Evolutionary conservation across 169 alveolate species (phyloP), one percentile per base, ranked within the genome.

Genomic region (Cryptosporidium parvum): DNA sequence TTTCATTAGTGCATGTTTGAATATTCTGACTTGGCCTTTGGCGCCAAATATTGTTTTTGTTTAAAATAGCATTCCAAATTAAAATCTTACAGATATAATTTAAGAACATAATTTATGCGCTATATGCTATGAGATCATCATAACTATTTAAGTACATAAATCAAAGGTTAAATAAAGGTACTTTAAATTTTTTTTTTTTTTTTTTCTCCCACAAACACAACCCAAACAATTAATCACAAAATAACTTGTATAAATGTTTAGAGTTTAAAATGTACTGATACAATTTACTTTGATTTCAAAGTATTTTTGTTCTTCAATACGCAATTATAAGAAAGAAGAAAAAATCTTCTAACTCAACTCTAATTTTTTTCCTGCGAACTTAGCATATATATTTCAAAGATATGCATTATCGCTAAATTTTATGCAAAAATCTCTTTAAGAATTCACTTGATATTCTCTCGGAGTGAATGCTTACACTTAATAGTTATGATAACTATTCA

Each of bases 361-460:
- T 53, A 14, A 53, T n/a, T 3, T 4, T 42, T 8, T 56, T 16
- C 29, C 67, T 56, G 67, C 67, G 67, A 56, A 56, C 67, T 56
- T 21, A 56, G 67, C 67, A 26, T 56, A 56, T 56, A 56, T 56
- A 56, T 56, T n/a, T 56, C 14, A n/a, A 56, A 21, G 67, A 56
- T 56, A 56, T 26, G 67, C 67, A 56, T 56, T 56, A n/a, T 56
- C 67, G 67, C 67, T 56, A 35, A 26, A 56, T 56, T 56, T 6
- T 2, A 26, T 21, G 67, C 18, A 23, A 26, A 26, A 26, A 8
- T 26, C 14, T 37, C 14, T 56, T 56, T 56, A 2, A 56, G 23
- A 21, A 14, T 48, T 26, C 14, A 9, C 12, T 56, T 9, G 26
- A 56, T n/a, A 56, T 23, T 6, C 35, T 10, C 67, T 56, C 12